Evolutionary conservation across 2,329 filamentous ascomycete species (phyloP), one percentile per base, ranked within the genome.

Genomic region (Sarocladiaceae sp.): DNA sequence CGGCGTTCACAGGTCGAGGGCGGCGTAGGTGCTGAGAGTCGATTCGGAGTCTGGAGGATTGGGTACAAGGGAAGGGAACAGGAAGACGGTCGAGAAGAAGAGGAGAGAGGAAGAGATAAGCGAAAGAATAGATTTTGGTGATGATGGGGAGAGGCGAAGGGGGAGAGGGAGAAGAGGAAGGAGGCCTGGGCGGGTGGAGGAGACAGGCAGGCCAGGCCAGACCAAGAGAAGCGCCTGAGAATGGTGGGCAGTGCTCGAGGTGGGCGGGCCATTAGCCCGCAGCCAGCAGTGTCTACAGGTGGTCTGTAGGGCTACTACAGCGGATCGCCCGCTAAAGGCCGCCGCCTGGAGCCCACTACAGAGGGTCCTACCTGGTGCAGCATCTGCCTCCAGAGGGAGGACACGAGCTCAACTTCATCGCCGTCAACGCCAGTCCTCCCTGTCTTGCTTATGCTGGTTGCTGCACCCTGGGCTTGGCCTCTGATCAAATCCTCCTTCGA

Each of bases 141-240:
- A 61, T 60, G 60, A 64, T 62, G 62, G 60, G 58, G 62, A 62
- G 56, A 50, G 58, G 58, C 53, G 54, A 57, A 53, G 53, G 54
- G 54, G 53, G 47, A 54, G 55, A 55, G 54, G 54, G 58, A 59
- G 58, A 56, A 39, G 48, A 56, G 60, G 61, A 26, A 31, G 31
- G 18, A 15, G 13, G 28, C n/a, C 15, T 25, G 31, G 4, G 10
- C 47, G 18, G 13, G 47, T 36, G 47, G 29, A 50, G 31, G 47
- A 50, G 29, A 31, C 26, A 33, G 29, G 22, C 26, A 33, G 20
- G 10, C 20, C 26, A 48, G 29, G 44, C 26, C 44, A 48, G 29
- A 25, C 47, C 47, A 37, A 20, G 18, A 36, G 29, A 20, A n/a
- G 3, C 37, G 37, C 15, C 40, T 12, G 40, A 7, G 8, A 17